These are phyloP conservation scores for Hemileccinum impolitum DNA, from an alignment of 768 basidiomycete species.

Conservation along the genomic window DNA sequence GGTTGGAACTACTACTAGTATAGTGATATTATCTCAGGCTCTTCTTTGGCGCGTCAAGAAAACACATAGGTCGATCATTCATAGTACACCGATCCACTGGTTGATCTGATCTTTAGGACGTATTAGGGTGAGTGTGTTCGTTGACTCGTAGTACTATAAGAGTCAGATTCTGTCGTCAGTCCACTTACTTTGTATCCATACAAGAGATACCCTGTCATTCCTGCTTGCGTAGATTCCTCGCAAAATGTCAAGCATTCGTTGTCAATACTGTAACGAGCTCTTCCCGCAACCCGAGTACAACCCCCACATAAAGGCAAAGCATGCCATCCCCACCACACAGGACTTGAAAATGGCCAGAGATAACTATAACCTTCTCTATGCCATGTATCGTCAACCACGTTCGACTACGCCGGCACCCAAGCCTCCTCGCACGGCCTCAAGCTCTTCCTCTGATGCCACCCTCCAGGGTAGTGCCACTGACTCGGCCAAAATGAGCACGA, in stretches of 20 bases:
- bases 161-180: background rate
- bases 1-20: no score
- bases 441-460: background rate
- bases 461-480: background rate
- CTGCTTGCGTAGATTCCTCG: background rate
- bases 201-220: background rate
- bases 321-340: slow-evolving; percentile 5
- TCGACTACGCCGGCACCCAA: background rate
- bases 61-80: background rate
- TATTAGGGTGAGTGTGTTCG: background rate
- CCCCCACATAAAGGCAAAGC: slow-evolving; percentile 11
- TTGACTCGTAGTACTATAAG: no score
- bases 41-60: no score
- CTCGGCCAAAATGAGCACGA: slow-evolving; percentile 6
- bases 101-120: background rate
- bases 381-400: background rate
- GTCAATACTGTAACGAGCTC: slow-evolving; percentile 9
- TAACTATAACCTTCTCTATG: background rate
- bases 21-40: no score
- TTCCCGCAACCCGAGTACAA: slow-evolving; percentile 8
- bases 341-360: slow-evolving; percentile 9
- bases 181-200: background rate
- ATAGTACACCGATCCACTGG: background rate
- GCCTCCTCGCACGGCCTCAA: background rate
- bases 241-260: slow-evolving; percentile 12